Base-by-base conservation (phyloP, 306 rosid genomes). In the Vigna unguiculata region DNA sequence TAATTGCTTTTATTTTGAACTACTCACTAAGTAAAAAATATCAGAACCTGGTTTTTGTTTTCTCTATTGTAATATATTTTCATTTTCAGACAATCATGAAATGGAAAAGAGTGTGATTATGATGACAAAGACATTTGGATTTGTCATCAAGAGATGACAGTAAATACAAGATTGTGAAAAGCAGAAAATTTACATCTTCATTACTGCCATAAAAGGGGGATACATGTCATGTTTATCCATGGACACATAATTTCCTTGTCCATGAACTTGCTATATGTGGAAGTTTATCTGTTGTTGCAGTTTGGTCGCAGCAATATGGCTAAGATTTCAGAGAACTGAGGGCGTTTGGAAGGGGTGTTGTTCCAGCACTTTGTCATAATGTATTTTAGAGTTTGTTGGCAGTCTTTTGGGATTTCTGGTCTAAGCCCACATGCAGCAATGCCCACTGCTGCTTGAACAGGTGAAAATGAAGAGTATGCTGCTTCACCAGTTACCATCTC, bases 401-500 rank as follows among this genome's bases (percentile, higher is more conserved):
- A 92, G 82, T 95, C 97, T 78, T 87, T 95, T 2, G 97, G 98
- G 69, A 95, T 90, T 41, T 95, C 97, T 52, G 98, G 98, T 84
- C 97, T 89, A 55, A 95, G 96, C 72, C 97, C 98, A 83, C 97
- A 95, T 7, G 98, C 97, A n/a, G 97, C 98, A 69, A 95, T 92
- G 3, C 97, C 97, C 3, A 95, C 98, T 11, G 97, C 98, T 8
- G 97, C 98, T 69, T 95, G 97, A 57, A 95, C 97, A 2, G 98
- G 98, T 59, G 99, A 95, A 80, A 80, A 90, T 32, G 97, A 81
- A 15, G 91, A 81, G 76, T 90, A 95, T 4, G 99, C 97, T 20
- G 89, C 93, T 71, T 95, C 99, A n/a, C 99, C 93, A 2, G 91
- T 82, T 72, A 95, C 92, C 93, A 95, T 90, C 79, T 95, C 99